Percentiles rank a stretch among this genome's conserved stretches.
These are phyloP conservation scores for Tylopilus intermedius DNA, from an alignment of 768 basidiomycete genomes.

Conservation along the genomic window DNA sequence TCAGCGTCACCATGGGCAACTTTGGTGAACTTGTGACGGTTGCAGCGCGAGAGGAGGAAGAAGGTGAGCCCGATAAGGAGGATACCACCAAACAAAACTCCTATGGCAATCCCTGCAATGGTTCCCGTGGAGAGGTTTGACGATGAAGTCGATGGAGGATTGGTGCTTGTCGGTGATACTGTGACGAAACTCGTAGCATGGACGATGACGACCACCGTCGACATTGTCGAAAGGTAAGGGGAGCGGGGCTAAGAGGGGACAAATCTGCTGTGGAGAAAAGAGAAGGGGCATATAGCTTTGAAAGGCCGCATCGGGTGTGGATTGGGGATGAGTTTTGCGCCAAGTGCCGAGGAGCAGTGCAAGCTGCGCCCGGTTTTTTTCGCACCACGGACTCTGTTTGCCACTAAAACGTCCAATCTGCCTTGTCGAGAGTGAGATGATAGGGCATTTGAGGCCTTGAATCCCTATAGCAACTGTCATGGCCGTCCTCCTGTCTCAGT, in stretches of 20 bases:
- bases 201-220: slow-evolving; percentile 8
- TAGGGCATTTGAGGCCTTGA: background rate
- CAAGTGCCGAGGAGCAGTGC: background rate
- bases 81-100: slow-evolving; percentile 10
- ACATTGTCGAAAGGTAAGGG: slow-evolving; percentile 9
- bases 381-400: slow-evolving; percentile 9
- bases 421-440: background rate
- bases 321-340: background rate
- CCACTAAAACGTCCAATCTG: background rate
- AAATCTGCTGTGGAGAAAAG: background rate
- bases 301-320: background rate
- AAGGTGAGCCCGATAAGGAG: slow-evolving; percentile 12
- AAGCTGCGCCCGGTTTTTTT: background rate
- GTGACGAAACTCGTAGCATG: background rate
- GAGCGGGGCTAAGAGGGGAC: background rate
- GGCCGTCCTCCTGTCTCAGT: slow-evolving; percentile 6
- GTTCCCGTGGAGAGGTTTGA: slow-evolving; percentile 6
- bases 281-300: background rate
- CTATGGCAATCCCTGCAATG: slow-evolving; percentile 23
- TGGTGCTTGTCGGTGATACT: background rate
- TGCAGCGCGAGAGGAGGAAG: slow-evolving; percentile 10
- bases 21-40: slow-evolving; percentile 12
- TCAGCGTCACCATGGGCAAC: slow-evolving; percentile 4
- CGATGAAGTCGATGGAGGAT: background rate
- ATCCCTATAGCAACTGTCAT: background rate